Evolutionary conservation across 495 filamentous ascomycete genomes (phyloP).

Genomic region (Darksidea phi): DNA sequence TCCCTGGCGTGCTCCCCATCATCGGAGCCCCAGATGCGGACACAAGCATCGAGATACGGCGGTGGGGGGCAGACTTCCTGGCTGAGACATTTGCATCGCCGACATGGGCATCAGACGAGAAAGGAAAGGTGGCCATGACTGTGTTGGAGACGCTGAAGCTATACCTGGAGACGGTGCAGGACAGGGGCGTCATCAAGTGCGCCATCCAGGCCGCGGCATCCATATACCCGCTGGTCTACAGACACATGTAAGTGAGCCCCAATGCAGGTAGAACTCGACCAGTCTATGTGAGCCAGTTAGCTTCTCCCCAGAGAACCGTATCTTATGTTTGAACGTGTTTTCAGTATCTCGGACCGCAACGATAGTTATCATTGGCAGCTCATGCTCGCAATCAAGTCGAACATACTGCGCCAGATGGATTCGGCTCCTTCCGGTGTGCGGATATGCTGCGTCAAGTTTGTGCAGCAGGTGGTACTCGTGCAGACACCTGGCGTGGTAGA

Average conservation of each 20-base stretch:
- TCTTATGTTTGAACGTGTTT: slow-evolving; percentile 29
- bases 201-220: slow-evolving; percentile 82
- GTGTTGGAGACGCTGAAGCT: slow-evolving; percentile 73
- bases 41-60: slow-evolving; percentile 65
- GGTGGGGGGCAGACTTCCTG: slow-evolving; percentile 96
- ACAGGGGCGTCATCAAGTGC: slow-evolving; percentile 73
- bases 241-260: slow-evolving; percentile 67
- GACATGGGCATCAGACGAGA: slow-evolving; percentile 65
- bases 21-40: slow-evolving; percentile 65
- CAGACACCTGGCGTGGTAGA: slow-evolving; percentile 86
- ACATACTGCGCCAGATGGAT: slow-evolving; percentile 87
- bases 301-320: slow-evolving; percentile 9
- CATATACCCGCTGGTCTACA: slow-evolving; percentile 86
- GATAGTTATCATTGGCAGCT: slow-evolving; percentile 80
- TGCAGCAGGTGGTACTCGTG: slow-evolving; percentile 85
- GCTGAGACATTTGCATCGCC: slow-evolving; percentile 94
- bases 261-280: neutral
- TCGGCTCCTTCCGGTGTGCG: slow-evolving; percentile 69
- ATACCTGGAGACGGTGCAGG: slow-evolving; percentile 65
- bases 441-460: slow-evolving; percentile 95
- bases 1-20: slow-evolving; percentile 85
- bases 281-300: neutral
- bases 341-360: slow-evolving; percentile 76
- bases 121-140: slow-evolving; percentile 68
- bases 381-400: slow-evolving; percentile 84